Percentiles rank a stretch among this genome's conserved stretches.
These are phyloP conservation scores for Alliaria petiolata DNA, from an alignment of 345 rosid genomes.

Conservation along the genomic window DNA sequence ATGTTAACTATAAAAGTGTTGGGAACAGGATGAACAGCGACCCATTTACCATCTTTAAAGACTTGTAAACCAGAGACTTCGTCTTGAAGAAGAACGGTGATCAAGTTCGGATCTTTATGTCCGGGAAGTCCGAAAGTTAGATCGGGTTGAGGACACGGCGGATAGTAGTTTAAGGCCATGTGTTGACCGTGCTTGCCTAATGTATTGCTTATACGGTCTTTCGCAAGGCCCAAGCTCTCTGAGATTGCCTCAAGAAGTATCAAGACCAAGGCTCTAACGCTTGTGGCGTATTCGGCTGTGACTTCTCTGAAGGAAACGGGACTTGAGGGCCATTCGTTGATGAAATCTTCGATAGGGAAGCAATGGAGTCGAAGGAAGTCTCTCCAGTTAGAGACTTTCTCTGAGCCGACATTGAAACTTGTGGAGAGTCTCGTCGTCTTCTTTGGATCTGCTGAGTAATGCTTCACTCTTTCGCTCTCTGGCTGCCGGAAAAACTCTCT, in stretches of 20 bases:
- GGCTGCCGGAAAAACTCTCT: constrained; percentile 60
- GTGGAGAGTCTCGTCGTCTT: constrained; percentile 63
- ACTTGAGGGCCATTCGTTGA: constrained; percentile 71
- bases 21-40: constrained; percentile 60
- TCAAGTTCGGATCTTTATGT: constrained; percentile 69
- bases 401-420: constrained; percentile 62
- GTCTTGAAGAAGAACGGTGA: constrained; percentile 76
- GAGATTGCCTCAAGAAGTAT: constrained; percentile 66
- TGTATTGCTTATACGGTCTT: constrained; percentile 34
- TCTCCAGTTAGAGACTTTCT: constrained; percentile 77
- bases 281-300: constrained; percentile 53
- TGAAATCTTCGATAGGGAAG: constrained; percentile 54
- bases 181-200: constrained; percentile 66
- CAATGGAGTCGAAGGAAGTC: constrained; percentile 81
- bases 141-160: constrained; percentile 71
- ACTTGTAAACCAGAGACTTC: constrained; percentile 70
- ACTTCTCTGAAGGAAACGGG: constrained; percentile 61
- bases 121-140: constrained; percentile 69
- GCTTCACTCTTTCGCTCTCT: constrained; percentile 60
- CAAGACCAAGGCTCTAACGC: constrained; percentile 45
- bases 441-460: constrained; percentile 60
- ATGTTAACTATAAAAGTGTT: constrained; percentile 62
- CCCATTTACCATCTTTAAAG: constrained; percentile 57
- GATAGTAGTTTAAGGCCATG: constrained; percentile 83
- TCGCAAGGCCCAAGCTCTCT: constrained; percentile 60